These are phyloP conservation scores for Phyllosticta paracitricarpa DNA, from an alignment of 2,329 filamentous ascomycete genomes.

Conservation along the genomic window DNA sequence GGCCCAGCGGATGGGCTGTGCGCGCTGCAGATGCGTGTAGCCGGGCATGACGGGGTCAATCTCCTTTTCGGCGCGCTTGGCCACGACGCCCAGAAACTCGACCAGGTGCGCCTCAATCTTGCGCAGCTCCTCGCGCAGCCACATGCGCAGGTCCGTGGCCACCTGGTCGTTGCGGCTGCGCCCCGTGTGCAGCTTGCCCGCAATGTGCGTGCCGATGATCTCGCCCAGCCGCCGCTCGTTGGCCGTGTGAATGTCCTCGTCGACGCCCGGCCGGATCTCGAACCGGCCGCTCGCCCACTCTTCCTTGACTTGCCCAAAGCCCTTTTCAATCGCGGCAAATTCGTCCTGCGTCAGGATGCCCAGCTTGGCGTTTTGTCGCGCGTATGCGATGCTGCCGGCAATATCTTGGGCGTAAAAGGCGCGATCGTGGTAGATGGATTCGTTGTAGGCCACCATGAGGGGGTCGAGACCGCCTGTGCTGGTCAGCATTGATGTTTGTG, in stretches of 20 bases:
- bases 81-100: conserved; percentile 59
- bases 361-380: conserved; percentile 64
- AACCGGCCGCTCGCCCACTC: conserved; percentile 40
- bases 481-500: not conserved
- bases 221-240: conserved; percentile 54
- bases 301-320: conserved; percentile 49
- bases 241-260: conserved; percentile 47
- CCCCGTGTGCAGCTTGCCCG: conserved; percentile 80
- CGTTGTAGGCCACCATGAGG: conserved; percentile 79
- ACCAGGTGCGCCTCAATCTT: conserved; percentile 59
- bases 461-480: conserved; percentile 67
- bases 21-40: conserved; percentile 80
- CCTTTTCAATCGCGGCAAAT: conserved; percentile 63
- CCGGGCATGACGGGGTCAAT: conserved; percentile 75
- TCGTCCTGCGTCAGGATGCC: conserved; percentile 65
- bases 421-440: conserved; percentile 68
- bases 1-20: conserved; percentile 69
- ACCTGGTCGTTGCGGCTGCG: conserved; percentile 87
- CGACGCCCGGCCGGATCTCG: conserved; percentile 36
- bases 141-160: conserved; percentile 81
- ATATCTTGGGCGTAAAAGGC: conserved; percentile 74
- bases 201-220: conserved; percentile 75
- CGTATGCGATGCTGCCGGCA: conserved; percentile 69
- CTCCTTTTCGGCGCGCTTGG: conserved; percentile 60
- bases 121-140: conserved; percentile 66